A percentile compares a stretch with the other conserved stretches of the same genome.
Conservation (phyloP, 805 yeast genomes). For the Schwanniomyces occidentalis region DNA sequence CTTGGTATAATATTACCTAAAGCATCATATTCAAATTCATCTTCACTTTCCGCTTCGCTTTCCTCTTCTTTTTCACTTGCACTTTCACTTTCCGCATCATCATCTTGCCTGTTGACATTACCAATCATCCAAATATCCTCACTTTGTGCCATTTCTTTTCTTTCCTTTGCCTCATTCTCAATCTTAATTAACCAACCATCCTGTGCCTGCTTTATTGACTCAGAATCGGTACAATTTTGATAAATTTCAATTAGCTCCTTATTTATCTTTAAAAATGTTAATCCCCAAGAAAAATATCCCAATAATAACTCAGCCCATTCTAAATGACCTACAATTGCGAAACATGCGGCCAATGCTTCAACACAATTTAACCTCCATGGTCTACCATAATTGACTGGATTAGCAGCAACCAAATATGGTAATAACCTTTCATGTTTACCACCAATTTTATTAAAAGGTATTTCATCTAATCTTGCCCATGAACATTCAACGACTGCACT, state of each 20-base stretch:
- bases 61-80: slow-evolving; percentile 12
- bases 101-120: slow-evolving; percentile 56
- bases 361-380: slow-evolving; percentile 97
- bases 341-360: slow-evolving; percentile 96
- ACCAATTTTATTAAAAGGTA: slow-evolving; percentile 92
- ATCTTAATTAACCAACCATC: slow-evolving; percentile 68
- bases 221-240: slow-evolving; percentile 77
- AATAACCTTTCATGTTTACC: slow-evolving; percentile 83
- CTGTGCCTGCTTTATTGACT: slow-evolving; percentile 70
- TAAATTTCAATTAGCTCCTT: slow-evolving; percentile 74
- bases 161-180: slow-evolving; percentile 63
- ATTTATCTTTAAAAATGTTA: slow-evolving; percentile 80
- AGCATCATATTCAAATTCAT: slow-evolving; percentile 16
- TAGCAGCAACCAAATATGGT: slow-evolving; percentile 94
- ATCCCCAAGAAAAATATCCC: slow-evolving; percentile 89
- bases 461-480: slow-evolving; percentile 96
- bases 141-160: slow-evolving; percentile 52
- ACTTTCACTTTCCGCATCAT: slow-evolving; percentile 3
- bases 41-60: slow-evolving; percentile 10
- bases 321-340: slow-evolving; percentile 85
- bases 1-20: slow-evolving; percentile 19
- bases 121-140: slow-evolving; percentile 80
- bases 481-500: slow-evolving; percentile 99
- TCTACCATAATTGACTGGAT: slow-evolving; percentile 93
- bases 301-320: slow-evolving; percentile 86